phyloP scores from a whole-genome alignment of 768 basidiomycete species.

The Suillus bovinus region DNA sequence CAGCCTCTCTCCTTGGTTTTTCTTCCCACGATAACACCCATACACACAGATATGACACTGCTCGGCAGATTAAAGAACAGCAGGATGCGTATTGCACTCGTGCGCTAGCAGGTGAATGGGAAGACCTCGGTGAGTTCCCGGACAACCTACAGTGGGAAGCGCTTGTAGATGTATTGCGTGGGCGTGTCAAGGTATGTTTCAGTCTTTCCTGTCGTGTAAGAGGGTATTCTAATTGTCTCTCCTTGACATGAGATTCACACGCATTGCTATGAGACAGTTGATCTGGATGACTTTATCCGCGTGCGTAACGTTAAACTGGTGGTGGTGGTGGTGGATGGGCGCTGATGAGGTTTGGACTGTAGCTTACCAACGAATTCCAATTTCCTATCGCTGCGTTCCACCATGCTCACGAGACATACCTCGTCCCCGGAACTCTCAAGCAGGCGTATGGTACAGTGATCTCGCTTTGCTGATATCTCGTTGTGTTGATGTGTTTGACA shows the following conservation, averaged over 20 bases:
- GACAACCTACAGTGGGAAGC: slow-evolving; percentile 74
- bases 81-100: slow-evolving; percentile 58
- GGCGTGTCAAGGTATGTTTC: slow-evolving; percentile 67
- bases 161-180: slow-evolving; percentile 80
- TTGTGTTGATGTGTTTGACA: slow-evolving; percentile 16
- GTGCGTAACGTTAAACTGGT: slow-evolving; percentile 37
- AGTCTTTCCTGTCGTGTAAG: background rate
- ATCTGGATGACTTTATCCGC: slow-evolving; percentile 67
- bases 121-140: slow-evolving; percentile 56
- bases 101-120: slow-evolving; percentile 41
- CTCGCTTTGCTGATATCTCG: background rate
- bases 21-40: slow-evolving; percentile 7
- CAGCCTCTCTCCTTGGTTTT: background rate
- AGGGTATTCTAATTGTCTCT: background rate
- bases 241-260: slow-evolving; percentile 25
- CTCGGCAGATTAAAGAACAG: slow-evolving; percentile 49
- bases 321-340: background rate
- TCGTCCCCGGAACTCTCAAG: slow-evolving; percentile 84
- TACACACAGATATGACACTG: slow-evolving; percentile 47
- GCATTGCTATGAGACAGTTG: slow-evolving; percentile 58
- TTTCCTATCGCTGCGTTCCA: slow-evolving; percentile 83
- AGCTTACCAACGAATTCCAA: slow-evolving; percentile 90
- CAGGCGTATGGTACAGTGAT: slow-evolving; percentile 48
- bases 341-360: slow-evolving; percentile 1
- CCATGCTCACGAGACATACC: slow-evolving; percentile 87